phyloP scores from a whole-genome alignment of 2,329 filamentous ascomycete species.

The Tolypocladium nubicola region DNA sequence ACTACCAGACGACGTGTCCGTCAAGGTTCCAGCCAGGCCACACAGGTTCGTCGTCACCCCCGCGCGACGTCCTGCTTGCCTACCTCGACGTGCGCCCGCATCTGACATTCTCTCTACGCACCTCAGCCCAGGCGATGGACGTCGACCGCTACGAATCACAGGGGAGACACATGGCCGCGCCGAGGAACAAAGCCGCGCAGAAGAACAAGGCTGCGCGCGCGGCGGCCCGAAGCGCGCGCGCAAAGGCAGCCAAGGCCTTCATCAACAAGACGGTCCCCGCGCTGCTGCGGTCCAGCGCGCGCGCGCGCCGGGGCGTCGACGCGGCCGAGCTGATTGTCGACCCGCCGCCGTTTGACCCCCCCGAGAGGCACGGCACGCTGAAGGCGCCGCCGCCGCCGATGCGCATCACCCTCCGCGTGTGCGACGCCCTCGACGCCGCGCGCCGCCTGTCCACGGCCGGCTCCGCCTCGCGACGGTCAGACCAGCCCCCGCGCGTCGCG shows the following conservation, averaged over 20 bases:
- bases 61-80: background rate
- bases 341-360: background rate
- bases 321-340: background rate
- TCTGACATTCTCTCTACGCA: no score
- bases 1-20: background rate
- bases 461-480: background rate
- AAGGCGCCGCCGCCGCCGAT: slow-evolving; percentile 13
- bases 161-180: background rate
- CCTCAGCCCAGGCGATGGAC: background rate
- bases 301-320: background rate
- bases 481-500: slow-evolving; percentile 22
- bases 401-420: slow-evolving; percentile 31
- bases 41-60: background rate
- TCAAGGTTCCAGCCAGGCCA: background rate
- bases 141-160: background rate
- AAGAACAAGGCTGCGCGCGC: background rate
- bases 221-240: background rate
- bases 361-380: no score
- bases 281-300: background rate
- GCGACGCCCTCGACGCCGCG: slow-evolving; percentile 45
- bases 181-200: background rate
- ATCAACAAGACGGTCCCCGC: background rate
- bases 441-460: background rate
- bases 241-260: background rate
- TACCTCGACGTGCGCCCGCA: no score